Base-by-base conservation (phyloP, 176 grass and related monocot species). In the Pontederia paniculata region DNA sequence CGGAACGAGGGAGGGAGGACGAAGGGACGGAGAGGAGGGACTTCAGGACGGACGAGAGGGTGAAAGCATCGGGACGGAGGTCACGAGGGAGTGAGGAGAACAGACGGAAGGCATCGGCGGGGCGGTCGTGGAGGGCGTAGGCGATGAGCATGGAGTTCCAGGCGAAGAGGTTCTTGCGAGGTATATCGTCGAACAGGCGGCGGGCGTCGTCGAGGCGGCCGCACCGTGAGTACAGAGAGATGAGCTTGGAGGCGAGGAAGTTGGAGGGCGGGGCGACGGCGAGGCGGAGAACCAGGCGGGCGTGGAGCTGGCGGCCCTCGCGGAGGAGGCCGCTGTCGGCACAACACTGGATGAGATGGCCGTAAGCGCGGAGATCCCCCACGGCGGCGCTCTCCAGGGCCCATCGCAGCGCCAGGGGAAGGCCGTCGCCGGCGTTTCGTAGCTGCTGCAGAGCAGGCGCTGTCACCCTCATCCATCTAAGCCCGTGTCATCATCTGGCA, bases 71-170 rank as follows among this genome's bases (percentile, higher is more conserved):
- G 1, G 86, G 77, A 20, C 21, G 59, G 19, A 89, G n/a, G 48
- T 42, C 52, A 37, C 57, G 12, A 11, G 69, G 69, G 47, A 62
- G 50, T 31, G 74, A 84, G 44, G 70, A 11, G 66, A 75, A 89
- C 42, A 81, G 53, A 62, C 80, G 70, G 43, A 78, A n/a, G 4
- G 80, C 74, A 0, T 71, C 58, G 43, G 62, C 51, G 49, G 74
- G 77, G 1, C 68, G 77, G 12, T 74, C 77, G 74, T 89, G 86
- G 44, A 84, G 70, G 11, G 74, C 76, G 16, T 80, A 70, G 12
- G 86, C 74, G 37, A 89, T 76, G 74, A 89, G 77, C 61, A 89
- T 71, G 51, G 80, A 73, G 67, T 89, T 89, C 80, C 86, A 89
- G 52, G 81, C 52, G 58, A 89, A 89, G 62, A 89, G 48, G 62